Base-by-base conservation (phyloP, 805 yeast species). In the Zygosaccharomyces kombuchaensis region DNA sequence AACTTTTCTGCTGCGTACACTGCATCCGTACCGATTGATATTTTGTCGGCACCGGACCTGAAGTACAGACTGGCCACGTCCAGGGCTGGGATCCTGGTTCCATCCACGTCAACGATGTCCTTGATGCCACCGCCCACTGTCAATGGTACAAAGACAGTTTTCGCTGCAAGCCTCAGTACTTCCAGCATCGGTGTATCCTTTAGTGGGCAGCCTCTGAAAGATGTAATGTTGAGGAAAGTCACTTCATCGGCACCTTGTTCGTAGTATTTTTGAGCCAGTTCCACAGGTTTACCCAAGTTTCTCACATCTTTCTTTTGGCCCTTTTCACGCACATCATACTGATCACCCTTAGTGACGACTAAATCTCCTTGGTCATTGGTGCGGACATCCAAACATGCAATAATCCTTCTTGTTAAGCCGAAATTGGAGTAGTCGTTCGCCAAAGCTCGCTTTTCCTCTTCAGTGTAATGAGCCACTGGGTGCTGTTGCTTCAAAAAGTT, bases 121-220 rank as follows among this genome's bases (percentile, higher is more conserved):
- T 87, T 82, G 52, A 93, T 93, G 38, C 99, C 99, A 47, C 99
- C 99, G 36, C 99, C 99, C 34, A 93, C 96, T 0, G 99, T 93
- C 52, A 93, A 73, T 7, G 99, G 99, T 10, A 93, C 99, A 69
- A 93, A 93, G 41, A 91, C 86, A 1, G 95, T 83, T 65, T 84
- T 83, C 9, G 96, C 95, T 0, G 97, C 86, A 48, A 72, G 70
- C 51, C 77, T 80, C 53, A 93, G 72, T 2, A 93, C 96, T 56
- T 89, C 90, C 45, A 93, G 72, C 99, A 93, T 93, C 22, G 99
- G 99, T 41, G 91, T 81, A 62, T 93, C 99, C 50, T 75, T 80
- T 38, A 91, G 66, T 2, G 99, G 99, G 26, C 95, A 88, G 67
- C 90, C 87, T 65, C 98, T 78, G 70, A 93, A 93, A 3, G 97